Evolutionary conservation across 768 basidiomycete genomes (phyloP), one percentile per base, ranked within the genome.

Genomic region (Tricholoma terreum): DNA sequence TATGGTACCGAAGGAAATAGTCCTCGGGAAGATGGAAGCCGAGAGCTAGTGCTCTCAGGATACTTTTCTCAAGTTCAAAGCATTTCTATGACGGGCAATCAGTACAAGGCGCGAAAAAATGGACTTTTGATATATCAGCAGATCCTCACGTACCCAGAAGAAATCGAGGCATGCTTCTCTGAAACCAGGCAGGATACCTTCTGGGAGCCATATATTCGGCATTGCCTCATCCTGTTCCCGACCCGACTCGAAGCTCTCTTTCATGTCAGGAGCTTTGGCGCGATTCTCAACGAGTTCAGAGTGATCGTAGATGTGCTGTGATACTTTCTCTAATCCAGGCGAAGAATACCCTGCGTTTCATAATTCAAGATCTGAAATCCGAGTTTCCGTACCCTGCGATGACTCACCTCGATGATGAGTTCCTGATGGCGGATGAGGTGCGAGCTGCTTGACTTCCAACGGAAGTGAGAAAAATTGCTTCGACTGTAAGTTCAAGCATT

Each of bases 191-290:
- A 85, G 68, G 0, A 77, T 69, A 12, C 70, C 73, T 4, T 83
- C 83, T 0, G 80, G 78, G 10, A 80, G 75, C 83, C 84, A 85
- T 34, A 84, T 81, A 60, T 85, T 84, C 1, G 83, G 81, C 71
- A 79, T 77, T 0, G 64, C 58, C 3, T 63, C 65, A 45, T 78
- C 70, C n/a, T 75, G 70, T 46, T 83, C 83, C 24, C 77, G 70
- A 1, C 82, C 83, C n/a, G 74, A 72, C 57, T 84, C 83, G 54
- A 83, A 84, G 56, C 77, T 81, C 64, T 84, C 83, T 61, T 82
- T 83, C 46, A 78, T 68, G 45, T 76, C 73, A 36, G 74, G 76
- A 19, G 72, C 67, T 31, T 71, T 66, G 19, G 61, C 64, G 19
- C 71, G 70, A 34, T 66, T 65, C 36, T 60, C 58, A 22, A 65